Evolutionary conservation across 169 alveolate species (phyloP), one percentile per base, ranked within the genome.

Genomic region (Babesia ovata): DNA sequence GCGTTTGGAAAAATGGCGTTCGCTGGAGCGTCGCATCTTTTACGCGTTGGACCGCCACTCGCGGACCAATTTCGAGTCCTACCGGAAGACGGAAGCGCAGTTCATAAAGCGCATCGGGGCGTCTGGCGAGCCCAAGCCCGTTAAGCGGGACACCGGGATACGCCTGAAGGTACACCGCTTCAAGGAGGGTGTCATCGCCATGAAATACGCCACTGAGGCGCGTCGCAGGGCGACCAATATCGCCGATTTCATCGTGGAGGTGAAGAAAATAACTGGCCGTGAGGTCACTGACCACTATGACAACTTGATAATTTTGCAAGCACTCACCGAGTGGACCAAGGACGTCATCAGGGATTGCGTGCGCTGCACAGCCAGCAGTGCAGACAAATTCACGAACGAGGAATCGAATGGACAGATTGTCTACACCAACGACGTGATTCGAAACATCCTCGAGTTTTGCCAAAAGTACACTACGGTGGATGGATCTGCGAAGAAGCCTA

Each of bases 171-270:
- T 45, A 2, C 75, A 50, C 21, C 73, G 84, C 21, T 62, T 74
- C 71, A 74, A 74, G 49, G 67, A 63, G 60, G 84, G 84, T 21
- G 58, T 74, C 13, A 33, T 74, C 28, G 84, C 84, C 19, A 29
- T 65, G 53, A 74, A 74, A 49, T 74, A 29, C 53, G 84, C 84
- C 33, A 42, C 58, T 21, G 84, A 74, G 29, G 73, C 75, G 0
- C 57, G 52, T 19, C 65, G 75, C 24, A 56, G 75, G 28, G 48
- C 49, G 39, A 49, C 56, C 19, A 63, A 63, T 59, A 50, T 74
- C 21, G 73, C 84, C 29, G 70, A 74, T 12, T 63, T 74, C 75
- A 74, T 74, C 13, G 54, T 29, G 21, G 59, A 4, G 33, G 61
- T 74, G n/a, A 74, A 62, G 36, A 21, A 9, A 16, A 0, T 13